Conservation (phyloP, 2,329 filamentous ascomycete genomes). For the Ophiocordyceps camponoti-leonardi region DNA sequence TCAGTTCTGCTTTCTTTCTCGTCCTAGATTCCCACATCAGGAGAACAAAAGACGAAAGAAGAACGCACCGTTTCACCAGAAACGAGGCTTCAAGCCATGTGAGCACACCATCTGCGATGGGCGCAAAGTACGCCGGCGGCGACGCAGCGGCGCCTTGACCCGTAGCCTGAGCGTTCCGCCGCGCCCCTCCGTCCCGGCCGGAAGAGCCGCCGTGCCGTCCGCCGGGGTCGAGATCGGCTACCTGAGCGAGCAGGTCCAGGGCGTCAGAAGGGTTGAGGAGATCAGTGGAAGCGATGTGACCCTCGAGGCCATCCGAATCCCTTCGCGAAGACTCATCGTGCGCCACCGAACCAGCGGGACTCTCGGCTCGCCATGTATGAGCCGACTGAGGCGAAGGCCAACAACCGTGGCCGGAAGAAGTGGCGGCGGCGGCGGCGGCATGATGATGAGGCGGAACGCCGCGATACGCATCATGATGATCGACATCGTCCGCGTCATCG, state of each 20-base stretch:
- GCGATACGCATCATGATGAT: not conserved
- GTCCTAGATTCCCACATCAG: too few relatives aligned
- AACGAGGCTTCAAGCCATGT: slow-evolving; percentile 9
- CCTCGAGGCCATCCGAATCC: slow-evolving; percentile 13
- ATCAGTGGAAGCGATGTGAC: slow-evolving; percentile 21
- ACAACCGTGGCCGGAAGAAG: not conserved
- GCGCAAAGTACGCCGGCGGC: slow-evolving; percentile 11
- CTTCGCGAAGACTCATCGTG: slow-evolving; percentile 4
- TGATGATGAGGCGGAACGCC: not conserved
- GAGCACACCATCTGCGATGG: slow-evolving; percentile 14
- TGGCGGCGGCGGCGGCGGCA: too few relatives aligned
- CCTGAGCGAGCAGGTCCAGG: slow-evolving; percentile 21
- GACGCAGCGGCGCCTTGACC: not conserved
- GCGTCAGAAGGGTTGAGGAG: slow-evolving; percentile 24
- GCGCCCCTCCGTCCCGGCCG: slow-evolving; percentile 3
- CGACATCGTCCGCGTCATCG: slow-evolving; percentile 1
- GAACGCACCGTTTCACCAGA: slow-evolving; percentile 10
- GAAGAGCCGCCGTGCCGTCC: slow-evolving; percentile 2
- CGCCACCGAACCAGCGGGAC: slow-evolving; percentile 2
- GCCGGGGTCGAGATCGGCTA: slow-evolving; percentile 18
- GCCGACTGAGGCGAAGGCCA: slow-evolving; percentile 5
- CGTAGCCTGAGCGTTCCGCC: slow-evolving; percentile 3
- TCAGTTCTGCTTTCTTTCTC: too few relatives aligned
- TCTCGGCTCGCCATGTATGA: slow-evolving; percentile 4
- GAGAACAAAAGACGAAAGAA: not conserved